Base-by-base conservation (phyloP, 768 basidiomycete genomes). In the Calocybe gangraenosa region DNA sequence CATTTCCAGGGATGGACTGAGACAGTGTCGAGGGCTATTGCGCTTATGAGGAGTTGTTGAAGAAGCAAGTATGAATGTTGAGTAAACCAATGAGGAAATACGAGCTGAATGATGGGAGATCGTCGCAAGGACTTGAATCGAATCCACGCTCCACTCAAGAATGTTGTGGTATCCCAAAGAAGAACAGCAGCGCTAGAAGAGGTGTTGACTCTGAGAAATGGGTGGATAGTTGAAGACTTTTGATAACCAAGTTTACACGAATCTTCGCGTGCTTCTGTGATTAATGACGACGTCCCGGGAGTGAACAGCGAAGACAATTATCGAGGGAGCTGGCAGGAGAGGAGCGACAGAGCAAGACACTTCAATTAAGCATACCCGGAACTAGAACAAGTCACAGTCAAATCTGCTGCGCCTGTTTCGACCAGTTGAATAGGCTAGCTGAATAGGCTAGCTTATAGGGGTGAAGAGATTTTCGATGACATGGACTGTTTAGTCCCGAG, bases 81-180 rank as follows among this genome's bases (percentile, higher is more conserved):
- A 25, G 41, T 6, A 31, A 43, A 47, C 43, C 19, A 37, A 44
- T 47, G 37, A 47, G 43, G 46, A 50, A 42, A 45, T 25, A 38
- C 32, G 38, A 23, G 20, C 30, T 46, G 28, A 49, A 46, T 55
- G 57, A 55, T 63, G 58, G 59, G 41, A 58, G 63, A 65, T 65
- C 64, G 61, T 61, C 64, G 61, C 48, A 46, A 44, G 31, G 32
- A 39, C 47, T 50, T 39, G 17, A 43, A 49, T 53, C 48, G 48
- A 51, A 6, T 28, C 25, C 25, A 54, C 39, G 15, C 41, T 32
- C 37, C 28, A 28, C 23, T 33, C 41, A 31, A 37, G 34, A 48
- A 28, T 28, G 25, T 28, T 28, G 31, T 33, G 7, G 42, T 32
- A 30, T n/a, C 13, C 19, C n/a, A 30, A 31, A 23, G 32, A 45